Conservation (phyloP, 768 basidiomycete genomes). For the Tricholoma bakamatsutake region DNA sequence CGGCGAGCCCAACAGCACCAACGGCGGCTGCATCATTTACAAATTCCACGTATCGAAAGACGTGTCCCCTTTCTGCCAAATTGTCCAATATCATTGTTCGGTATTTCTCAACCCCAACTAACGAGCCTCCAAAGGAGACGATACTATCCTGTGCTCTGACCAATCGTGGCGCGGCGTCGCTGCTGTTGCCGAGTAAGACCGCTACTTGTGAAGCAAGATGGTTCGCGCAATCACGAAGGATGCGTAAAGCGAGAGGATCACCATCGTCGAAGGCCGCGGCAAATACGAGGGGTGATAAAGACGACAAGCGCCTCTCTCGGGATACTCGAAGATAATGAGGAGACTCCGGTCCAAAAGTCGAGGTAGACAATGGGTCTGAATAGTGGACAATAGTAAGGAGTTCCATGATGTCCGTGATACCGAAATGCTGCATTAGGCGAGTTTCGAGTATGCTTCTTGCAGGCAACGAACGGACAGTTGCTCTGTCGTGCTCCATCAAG, state of each 20-base stretch:
- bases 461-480: slow-evolving; percentile 32
- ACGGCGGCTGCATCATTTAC: slow-evolving; percentile 63
- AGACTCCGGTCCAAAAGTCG: slow-evolving; percentile 13
- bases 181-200: slow-evolving; percentile 38
- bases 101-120: slow-evolving; percentile 60
- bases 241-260: slow-evolving; percentile 59
- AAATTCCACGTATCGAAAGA: slow-evolving; percentile 60
- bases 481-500: slow-evolving; percentile 46
- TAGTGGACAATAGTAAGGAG: slow-evolving; percentile 60
- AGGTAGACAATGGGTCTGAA: slow-evolving; percentile 42
- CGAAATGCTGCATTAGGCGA: slow-evolving; percentile 50
- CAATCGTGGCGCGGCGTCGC: slow-evolving; percentile 20
- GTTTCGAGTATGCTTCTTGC: slow-evolving; percentile 35
- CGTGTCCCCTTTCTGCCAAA: slow-evolving; percentile 50
- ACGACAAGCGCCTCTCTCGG: slow-evolving; percentile 71
- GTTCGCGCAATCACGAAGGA: slow-evolving; percentile 47
- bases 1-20: slow-evolving; percentile 57
- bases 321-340: slow-evolving; percentile 28
- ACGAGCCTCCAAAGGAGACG: slow-evolving; percentile 75
- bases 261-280: slow-evolving; percentile 62
- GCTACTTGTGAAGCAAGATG: slow-evolving; percentile 56
- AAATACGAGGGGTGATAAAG: slow-evolving; percentile 74
- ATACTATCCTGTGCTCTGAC: slow-evolving; percentile 53
- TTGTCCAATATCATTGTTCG: slow-evolving; percentile 49
- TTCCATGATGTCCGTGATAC: slow-evolving; percentile 52